Conservation (phyloP, 192 early-diverging fungal genomes). For the Coemansia furcata region DNA sequence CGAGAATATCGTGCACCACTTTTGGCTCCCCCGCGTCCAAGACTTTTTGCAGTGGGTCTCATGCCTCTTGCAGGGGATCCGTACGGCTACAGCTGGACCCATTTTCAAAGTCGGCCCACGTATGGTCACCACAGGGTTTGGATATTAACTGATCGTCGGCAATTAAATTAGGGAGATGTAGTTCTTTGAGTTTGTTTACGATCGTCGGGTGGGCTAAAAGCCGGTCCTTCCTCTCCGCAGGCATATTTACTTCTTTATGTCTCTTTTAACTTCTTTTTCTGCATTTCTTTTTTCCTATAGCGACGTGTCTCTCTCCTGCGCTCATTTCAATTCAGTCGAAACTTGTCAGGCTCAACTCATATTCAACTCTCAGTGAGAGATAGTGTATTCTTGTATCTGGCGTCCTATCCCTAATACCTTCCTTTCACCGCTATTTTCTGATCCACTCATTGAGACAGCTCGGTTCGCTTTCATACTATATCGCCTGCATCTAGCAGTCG, state of each 20-base stretch:
- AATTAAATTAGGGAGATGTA: too few species aligned
- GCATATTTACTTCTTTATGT: not conserved
- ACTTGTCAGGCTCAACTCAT: not conserved
- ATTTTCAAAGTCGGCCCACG: too few species aligned
- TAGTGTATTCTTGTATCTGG: not conserved
- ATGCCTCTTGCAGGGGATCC: too few species aligned
- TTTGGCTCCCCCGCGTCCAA: too few species aligned
- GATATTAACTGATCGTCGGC: too few species aligned
- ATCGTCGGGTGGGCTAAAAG: not conserved
- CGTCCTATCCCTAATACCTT: not conserved
- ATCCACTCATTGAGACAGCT: not conserved
- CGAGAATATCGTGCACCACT: too few species aligned
- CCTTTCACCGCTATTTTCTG: not conserved
- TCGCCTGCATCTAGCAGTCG: not conserved
- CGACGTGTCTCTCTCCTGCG: not conserved
- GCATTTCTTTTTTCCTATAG: not conserved
- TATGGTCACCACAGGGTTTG: too few species aligned
- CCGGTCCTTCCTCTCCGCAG: not conserved
- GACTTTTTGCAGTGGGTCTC: too few species aligned
- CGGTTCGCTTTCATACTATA: not conserved
- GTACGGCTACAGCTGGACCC: too few species aligned
- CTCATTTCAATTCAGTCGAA: conserved; percentile 1
- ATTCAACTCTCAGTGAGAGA: not conserved
- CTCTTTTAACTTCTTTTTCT: not conserved
- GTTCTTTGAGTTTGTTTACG: too few species aligned